Evolutionary conservation across 768 basidiomycete species (phyloP), one percentile per base, ranked within the genome.

Genomic region (Boletus vermiculosoides): DNA sequence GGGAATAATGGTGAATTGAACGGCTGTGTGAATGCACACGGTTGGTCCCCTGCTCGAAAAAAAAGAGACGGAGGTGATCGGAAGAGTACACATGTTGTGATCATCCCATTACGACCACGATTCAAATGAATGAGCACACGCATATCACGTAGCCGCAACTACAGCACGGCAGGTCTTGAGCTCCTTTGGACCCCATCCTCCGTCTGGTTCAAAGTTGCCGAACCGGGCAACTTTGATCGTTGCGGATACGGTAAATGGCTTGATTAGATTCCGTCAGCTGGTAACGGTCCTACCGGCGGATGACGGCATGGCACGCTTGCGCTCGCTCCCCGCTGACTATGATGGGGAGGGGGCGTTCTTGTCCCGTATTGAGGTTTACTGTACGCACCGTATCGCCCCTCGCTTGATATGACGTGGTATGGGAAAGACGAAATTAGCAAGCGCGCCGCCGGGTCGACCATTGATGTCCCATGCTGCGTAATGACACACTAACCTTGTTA

Each of bases 191-290:
- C 22, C 16, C 39, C 10, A 30, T 23, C 25, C 28, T 61, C 30
- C 37, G 11, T 49, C 52, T 39, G 52, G 61, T 48, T n/a, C 61
- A 40, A 34, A 59, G 8, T 63, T 59, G 31, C 61, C 61, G 6
- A 0, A 36, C 51, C 44, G 7, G 52, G 55, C 20, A 45, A 46
- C 34, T 40, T 30, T 18, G 33, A 20, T 31, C 1, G 33, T 18
- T 23, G 30, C n/a, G 25, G 40, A 15, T 50, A 25, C 49, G 25
- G 42, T 41, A 58, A 58, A 63, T 46, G 60, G 18, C 2, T 34
- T 45, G 59, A 60, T 61, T 34, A 18, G 9, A 52, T 53, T 16
- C 30, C 52, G 41, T 23, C 28, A 34, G 16, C 45, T 49, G 59
- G 44, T 20, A 5, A 15, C 39, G 30, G 28, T n/a, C 30, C 28